A percentile compares a stretch with the other conserved stretches of the same genome.
Conservation (phyloP, 139 green algal genomes). For the Pleodorina starrii region DNA sequence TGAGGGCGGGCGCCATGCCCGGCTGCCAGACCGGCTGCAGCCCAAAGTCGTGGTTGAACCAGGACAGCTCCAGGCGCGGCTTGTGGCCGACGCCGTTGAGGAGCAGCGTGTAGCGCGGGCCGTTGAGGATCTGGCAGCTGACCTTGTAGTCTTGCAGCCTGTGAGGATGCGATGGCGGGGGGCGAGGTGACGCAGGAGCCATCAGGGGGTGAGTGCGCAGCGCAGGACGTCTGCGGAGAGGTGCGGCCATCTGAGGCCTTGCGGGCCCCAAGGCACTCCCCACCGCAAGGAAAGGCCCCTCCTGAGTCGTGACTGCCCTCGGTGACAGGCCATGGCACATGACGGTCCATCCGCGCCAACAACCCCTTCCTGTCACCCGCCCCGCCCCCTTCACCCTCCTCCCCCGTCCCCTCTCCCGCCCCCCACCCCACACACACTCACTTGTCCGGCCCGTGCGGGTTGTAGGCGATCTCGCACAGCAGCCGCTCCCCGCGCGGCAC, state of each 20-base stretch:
- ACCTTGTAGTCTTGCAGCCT: constrained; percentile 70
- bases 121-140: constrained; percentile 76
- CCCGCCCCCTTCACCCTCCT: neutral
- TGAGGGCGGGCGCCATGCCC: constrained; percentile 68
- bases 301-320: too few species aligned
- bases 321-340: too few species aligned
- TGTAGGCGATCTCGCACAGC: constrained; percentile 77
- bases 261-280: too few species aligned
- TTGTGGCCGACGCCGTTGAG: constrained; percentile 79
- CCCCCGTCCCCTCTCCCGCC: neutral
- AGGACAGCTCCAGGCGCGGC: constrained; percentile 80
- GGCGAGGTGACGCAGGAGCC: too few species aligned
- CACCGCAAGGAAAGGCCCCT: too few species aligned
- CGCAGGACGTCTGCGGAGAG: too few species aligned
- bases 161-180: too few species aligned
- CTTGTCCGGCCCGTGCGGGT: constrained; percentile 69
- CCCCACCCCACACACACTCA: neutral
- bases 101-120: constrained; percentile 72
- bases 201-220: too few species aligned
- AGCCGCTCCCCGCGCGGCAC: constrained; percentile 75
- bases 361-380: too few species aligned
- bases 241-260: too few species aligned
- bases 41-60: constrained; percentile 80
- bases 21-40: constrained; percentile 67
- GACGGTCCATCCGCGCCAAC: too few species aligned